Evolutionary conservation across 1,284 basidiomycete genomes (phyloP), one percentile per base, ranked within the genome.

Genomic region (Phellopilus nigrolimitatus): DNA sequence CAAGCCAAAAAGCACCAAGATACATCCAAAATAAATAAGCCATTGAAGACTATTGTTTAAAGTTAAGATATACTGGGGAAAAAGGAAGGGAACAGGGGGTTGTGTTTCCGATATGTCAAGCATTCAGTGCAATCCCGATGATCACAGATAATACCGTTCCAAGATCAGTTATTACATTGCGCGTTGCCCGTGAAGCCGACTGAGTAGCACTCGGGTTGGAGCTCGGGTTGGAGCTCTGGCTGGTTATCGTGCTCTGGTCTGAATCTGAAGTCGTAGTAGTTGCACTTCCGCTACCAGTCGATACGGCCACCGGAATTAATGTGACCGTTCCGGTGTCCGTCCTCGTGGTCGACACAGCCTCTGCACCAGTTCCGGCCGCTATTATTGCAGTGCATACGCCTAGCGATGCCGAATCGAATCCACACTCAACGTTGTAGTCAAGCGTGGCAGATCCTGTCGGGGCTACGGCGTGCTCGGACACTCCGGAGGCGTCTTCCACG

Each of bases 271-370:
- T 39, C 13, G 47, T 1, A 40, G 17, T 19, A 5, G 34, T 39
- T 9, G 30, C 15, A 9, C 25, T 45, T 24, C 25, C 48, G 17
- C 30, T 34, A 2, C 22, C 27, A 10, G 38, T 42, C 17, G 40
- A 40, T 15, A 49, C 48, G 38, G 48, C 19, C 25, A 41, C 48
- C 4, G 38, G 38, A n/a, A 21, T 34, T 4, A 49, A 6, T 9
- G 48, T 31, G 5, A 30, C 25, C 1, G 48, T 42, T 37, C 15
- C 27, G n/a, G n/a, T n/a, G n/a, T 31, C 2, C 17, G 48, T 49
- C 30, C n/a, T 2, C 3, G 31, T 17, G 6, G 13, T 24, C 19
- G 48, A 42, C 21, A 24, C 5, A 4, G 22, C n/a, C 5, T 31
- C 42, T 10, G 27, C 39, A 15, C 40, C 27, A n/a, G 4, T 33